A percentile compares a stretch with the other conserved stretches of the same genome.
Evolutionary conservation across 352 stramenopile genomes (phyloP).

Genomic region (Phytophthora rubi): DNA sequence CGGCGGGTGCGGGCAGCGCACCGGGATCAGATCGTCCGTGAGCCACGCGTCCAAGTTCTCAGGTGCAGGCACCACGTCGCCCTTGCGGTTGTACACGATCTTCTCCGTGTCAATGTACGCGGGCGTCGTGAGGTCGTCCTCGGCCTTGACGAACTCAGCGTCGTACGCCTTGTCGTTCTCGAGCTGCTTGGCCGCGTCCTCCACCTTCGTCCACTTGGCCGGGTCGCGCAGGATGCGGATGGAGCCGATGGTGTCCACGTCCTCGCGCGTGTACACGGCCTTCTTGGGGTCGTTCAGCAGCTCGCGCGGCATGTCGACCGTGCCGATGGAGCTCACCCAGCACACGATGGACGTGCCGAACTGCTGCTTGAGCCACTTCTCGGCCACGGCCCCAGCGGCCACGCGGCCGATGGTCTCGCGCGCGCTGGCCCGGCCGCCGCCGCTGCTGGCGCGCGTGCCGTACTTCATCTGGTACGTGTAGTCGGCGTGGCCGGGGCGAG

Average conservation of each 20-base stretch:
- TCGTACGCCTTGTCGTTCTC: slow-evolving; percentile 79
- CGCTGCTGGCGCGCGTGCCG: slow-evolving; percentile 96
- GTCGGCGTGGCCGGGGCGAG: slow-evolving; percentile 96
- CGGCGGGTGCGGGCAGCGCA: slow-evolving; percentile 94
- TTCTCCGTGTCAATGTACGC: slow-evolving; percentile 96
- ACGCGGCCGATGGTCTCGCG: slow-evolving; percentile 99
- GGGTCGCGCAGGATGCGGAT: slow-evolving; percentile 84
- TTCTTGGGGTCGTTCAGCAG: slow-evolving; percentile 73
- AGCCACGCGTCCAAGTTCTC: slow-evolving; percentile 69
- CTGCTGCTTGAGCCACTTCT: slow-evolving; percentile 95
- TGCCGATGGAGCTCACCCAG: slow-evolving; percentile 89
- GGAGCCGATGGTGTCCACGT: slow-evolving; percentile 83
- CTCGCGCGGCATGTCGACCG: slow-evolving; percentile 83
- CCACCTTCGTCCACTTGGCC: slow-evolving; percentile 59
- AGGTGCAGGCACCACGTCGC: slow-evolving; percentile 59
- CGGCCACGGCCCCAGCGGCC: slow-evolving; percentile 90
- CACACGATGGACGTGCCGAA: slow-evolving; percentile 91
- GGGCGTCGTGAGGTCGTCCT: slow-evolving; percentile 64
- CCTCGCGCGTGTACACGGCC: slow-evolving; percentile 75
- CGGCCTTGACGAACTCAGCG: slow-evolving; percentile 62
- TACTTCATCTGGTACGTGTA: slow-evolving; percentile 99
- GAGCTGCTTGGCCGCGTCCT: slow-evolving; percentile 53
- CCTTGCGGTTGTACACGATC: slow-evolving; percentile 87
- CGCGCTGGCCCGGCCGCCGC: slow-evolving; percentile 95
- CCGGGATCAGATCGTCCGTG: slow-evolving; percentile 88